Conservation (phyloP, 371 early-diverging fungal genomes). For the Chytridium lagenaria region DNA sequence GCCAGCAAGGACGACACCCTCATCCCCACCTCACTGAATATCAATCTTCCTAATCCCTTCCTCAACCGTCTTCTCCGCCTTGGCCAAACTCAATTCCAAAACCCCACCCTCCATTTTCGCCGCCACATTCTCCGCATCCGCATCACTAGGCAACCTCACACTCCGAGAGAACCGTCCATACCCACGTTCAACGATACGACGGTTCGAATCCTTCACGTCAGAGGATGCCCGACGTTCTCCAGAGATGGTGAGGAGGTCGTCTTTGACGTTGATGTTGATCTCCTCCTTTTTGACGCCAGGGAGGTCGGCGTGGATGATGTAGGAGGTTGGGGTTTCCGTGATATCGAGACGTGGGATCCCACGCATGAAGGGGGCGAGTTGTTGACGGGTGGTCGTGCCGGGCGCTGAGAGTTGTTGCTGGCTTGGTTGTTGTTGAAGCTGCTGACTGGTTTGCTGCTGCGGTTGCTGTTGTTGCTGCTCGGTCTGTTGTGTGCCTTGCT, state of each 20-base stretch:
- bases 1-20: too few species aligned
- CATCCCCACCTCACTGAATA: slow-evolving; percentile 16
- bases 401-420: background rate
- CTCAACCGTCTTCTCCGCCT: slow-evolving; percentile 22
- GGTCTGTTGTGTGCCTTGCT: background rate
- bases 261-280: slow-evolving; percentile 41
- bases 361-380: background rate
- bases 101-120: slow-evolving; percentile 50
- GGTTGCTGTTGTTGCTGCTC: background rate
- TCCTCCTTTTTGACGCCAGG: slow-evolving; percentile 49
- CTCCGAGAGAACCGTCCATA: slow-evolving; percentile 44
- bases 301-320: slow-evolving; percentile 44
- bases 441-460: background rate
- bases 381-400: background rate
- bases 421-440: background rate
- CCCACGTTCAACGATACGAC: slow-evolving; percentile 42
- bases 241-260: slow-evolving; percentile 41
- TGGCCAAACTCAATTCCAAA: slow-evolving; percentile 38
- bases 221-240: slow-evolving; percentile 35
- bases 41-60: slow-evolving; percentile 36
- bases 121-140: slow-evolving; percentile 31
- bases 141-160: slow-evolving; percentile 42
- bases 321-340: slow-evolving; percentile 37
- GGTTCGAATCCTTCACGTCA: slow-evolving; percentile 31
- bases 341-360: slow-evolving; percentile 33